Base-by-base conservation (phyloP, 2,329 filamentous ascomycete genomes). In the Metarhizium robertsii region DNA sequence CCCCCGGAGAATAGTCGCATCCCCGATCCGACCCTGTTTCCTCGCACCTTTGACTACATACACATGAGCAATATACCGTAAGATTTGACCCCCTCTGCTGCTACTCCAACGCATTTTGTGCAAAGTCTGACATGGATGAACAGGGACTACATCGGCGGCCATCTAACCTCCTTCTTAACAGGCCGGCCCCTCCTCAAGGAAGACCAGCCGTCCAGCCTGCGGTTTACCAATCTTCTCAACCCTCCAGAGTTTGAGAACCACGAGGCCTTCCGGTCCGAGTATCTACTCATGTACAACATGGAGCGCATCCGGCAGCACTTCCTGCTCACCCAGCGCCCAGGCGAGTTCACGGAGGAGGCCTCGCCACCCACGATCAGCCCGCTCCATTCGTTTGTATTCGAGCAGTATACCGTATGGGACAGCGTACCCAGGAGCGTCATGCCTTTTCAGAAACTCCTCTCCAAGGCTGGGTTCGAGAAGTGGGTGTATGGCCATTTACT, bases 21-120 rank as follows among this genome's bases (percentile, higher is more conserved):
- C n/a, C 49, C 59, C 14, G 59, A 63, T 53, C 56, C 60, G 13
- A 60, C 55, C 14, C 54, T 34, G 2, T 69, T 65, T 58, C 67
- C 65, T 2, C 53, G 54, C 10, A 55, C 48, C 14, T 68, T 65
- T 52, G 65, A 67, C 49, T 52, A 61, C 7, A 63, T 68, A 8
- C 62, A 67, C 42, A 60, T 66, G 62, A 68, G 64, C 61, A 67
- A 68, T 40, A 60, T 67, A 18, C 65, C 66, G 61, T 66, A 59
- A 55, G 62, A 42, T 42, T 11, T 2, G 32, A 8, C 40, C 40
- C n/a, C 18, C 16, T 2, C 13, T 16, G 8, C 40, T 42, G 6
- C 40, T n/a, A 3, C n/a, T 13, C 16, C 3, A 42, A 42, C 40
- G 16, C 16, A 16, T 13, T 11, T 42, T 13, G 36, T 25, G 25